Base-by-base conservation (phyloP, 2,329 filamentous ascomycete genomes). In the Aspergillus sp. region DNA sequence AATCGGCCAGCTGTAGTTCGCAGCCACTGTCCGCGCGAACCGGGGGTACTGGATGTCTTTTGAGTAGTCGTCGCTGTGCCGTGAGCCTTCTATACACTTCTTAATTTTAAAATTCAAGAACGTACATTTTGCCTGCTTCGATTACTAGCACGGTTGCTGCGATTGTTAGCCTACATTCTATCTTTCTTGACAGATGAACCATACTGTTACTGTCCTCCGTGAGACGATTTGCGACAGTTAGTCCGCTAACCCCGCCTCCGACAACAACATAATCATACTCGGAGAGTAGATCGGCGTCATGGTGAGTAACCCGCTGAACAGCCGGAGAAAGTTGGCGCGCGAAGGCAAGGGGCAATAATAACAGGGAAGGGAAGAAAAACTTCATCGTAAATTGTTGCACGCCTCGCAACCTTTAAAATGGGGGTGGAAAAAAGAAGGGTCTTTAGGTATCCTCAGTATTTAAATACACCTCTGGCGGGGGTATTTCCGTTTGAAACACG, bases 231-330 rank as follows among this genome's bases (percentile, higher is more conserved):
- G 51, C 51, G 17, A 53, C 40, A 1, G 45, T 17, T 8, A 53
- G 51, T 12, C 51, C 51, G 43, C 51, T 53, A 1, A 53, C 51
- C 5, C 51, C 51, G 9, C 51, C 51, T 2, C 51, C 51, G 8
- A 53, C 41, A 0, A 53, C 51, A 7, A 53, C 51, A 23, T 53
- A 53, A 53, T 53, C 51, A 35, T 53, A 53, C 15, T 14, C 51
- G 3, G 24, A 8, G 2, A 23, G 15, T 27, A 53, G 9, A n/a
- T 53, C 40, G n/a, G 24, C 27, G 9, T 37, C n/a, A 3, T 27
- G n/a, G 8, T 53, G n/a, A 15, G 45, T 23, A 7, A 45, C 35
- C 1, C 23, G 45, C 24, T 27, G 24, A 8, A 2, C 24, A 27
- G 24, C 24, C 24, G 24, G 24, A 27, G 24, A 27, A 27, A 27